These are phyloP conservation scores for Acer campestre DNA, from an alignment of 345 rosid species.

Conservation along the genomic window DNA sequence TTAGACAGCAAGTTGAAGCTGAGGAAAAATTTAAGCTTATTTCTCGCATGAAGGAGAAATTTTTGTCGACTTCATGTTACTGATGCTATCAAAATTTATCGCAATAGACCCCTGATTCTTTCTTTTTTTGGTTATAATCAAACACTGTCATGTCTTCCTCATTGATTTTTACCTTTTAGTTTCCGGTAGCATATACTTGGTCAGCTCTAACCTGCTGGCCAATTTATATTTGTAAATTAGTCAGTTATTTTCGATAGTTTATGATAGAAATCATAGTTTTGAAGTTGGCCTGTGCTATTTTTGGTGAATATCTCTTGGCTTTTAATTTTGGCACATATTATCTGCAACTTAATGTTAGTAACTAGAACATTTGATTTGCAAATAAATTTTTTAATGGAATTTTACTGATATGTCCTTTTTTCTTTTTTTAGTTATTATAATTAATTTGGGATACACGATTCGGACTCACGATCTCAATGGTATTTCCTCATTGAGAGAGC, in stretches of 20 bases:
- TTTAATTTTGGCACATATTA: too few relatives aligned
- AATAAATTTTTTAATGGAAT: too few relatives aligned
- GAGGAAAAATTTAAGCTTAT: conserved; percentile 93
- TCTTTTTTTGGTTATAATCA: neutral
- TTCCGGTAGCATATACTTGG: conserved; percentile 2
- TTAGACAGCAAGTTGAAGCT: conserved; percentile 78
- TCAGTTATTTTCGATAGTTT: neutral
- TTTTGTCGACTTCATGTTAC: conserved; percentile 34
- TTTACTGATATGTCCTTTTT: too few relatives aligned
- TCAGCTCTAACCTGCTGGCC: neutral
- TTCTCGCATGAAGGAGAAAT: conserved; percentile 80
- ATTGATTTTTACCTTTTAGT: neutral
- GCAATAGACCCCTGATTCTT: conserved; percentile 15
- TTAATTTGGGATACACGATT: too few relatives aligned
- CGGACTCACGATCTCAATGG: too few relatives aligned
- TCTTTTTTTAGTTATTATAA: too few relatives aligned
- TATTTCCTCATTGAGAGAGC: too few relatives aligned
- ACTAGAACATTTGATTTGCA: too few relatives aligned
- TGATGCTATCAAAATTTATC: conserved; percentile 19
- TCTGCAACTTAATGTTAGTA: too few relatives aligned
- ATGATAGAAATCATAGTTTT: neutral
- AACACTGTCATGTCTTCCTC: neutral
- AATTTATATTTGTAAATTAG: conserved; percentile 14
- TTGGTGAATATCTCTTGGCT: too few relatives aligned
- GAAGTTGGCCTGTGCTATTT: too few relatives aligned